Conservation (phyloP, 1,284 basidiomycete genomes). For the Volvariella surrecta region DNA sequence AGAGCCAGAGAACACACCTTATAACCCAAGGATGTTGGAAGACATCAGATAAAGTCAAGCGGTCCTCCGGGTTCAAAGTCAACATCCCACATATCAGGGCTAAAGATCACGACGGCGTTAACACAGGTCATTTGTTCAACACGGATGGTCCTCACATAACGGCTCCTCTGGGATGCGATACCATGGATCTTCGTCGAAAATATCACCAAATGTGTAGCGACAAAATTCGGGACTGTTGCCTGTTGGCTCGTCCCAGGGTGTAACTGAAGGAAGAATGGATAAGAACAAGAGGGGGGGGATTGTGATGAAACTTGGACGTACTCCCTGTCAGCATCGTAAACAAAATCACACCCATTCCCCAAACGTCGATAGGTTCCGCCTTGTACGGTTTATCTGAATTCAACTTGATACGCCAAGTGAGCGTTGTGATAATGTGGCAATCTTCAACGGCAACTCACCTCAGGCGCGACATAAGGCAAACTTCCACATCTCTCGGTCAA, state of each 20-base stretch:
- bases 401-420: constrained; percentile 34
- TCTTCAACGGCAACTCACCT: constrained; percentile 40
- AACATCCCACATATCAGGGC: constrained; percentile 72
- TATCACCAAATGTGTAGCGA: constrained; percentile 68
- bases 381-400: constrained; percentile 56
- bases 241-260: constrained; percentile 97
- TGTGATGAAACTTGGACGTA: constrained; percentile 31
- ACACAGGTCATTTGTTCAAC: background rate
- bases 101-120: constrained; percentile 19
- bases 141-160: constrained; percentile 39
- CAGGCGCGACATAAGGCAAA: constrained; percentile 92
- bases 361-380: constrained; percentile 91
- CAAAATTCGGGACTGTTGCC: constrained; percentile 70
- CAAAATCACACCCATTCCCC: constrained; percentile 95
- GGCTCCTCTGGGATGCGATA: constrained; percentile 53
- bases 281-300: background rate
- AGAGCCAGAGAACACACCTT: no score
- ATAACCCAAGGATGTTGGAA: constrained; percentile 74
- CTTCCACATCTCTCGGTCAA: constrained; percentile 87
- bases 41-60: constrained; percentile 69
- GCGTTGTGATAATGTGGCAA: background rate
- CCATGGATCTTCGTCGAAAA: constrained; percentile 82
- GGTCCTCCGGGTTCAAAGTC: constrained; percentile 59
- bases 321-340: constrained; percentile 91
- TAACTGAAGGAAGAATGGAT: constrained; percentile 46